Evolutionary conservation across 1,284 basidiomycete species (phyloP), one percentile per base, ranked within the genome.

Genomic region (Tilletia indica): DNA sequence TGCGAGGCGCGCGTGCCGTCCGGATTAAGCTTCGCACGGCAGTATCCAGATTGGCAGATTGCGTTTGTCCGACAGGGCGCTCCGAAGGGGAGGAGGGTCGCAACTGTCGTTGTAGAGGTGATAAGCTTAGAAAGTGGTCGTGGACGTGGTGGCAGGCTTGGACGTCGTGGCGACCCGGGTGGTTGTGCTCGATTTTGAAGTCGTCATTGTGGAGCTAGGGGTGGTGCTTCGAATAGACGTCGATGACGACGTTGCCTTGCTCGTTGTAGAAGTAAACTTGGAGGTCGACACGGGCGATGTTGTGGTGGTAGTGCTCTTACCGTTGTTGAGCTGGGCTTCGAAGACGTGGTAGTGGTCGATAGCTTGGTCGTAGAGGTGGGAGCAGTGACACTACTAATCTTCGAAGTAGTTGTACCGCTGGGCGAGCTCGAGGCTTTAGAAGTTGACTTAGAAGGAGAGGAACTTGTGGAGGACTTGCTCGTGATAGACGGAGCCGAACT

Each of bases 131-230:
- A 5, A 21, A 36, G 61, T 16, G 31, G 61, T 39, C 12, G 42
- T 45, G 34, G 61, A n/a, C n/a, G n/a, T n/a, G n/a, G n/a, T 64
- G 25, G 61, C 38, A 14, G 61, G 34, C 38, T 64, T 64, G 34
- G 31, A 36, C 5, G 61, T 12, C 6, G 36, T 64, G 6, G 12
- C 12, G 25, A 36, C 42, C 36, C 16, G 12, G 6, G 5, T 16
- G 38, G 61, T 36, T 12, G 61, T 64, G 61, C 31, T 42, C 8
- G 61, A 5, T 34, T 61, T 61, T 8, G 58, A 31, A 14, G 58
- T 4, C n/a, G n/a, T n/a, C n/a, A n/a, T n/a, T n/a, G n/a, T n/a
- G 12, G 58, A 31, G 21, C 9, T 42, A 36, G 42, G n/a, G n/a
- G n/a, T n/a, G n/a, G n/a, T n/a, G n/a, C n/a, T n/a, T n/a, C n/a